Evolutionary conservation across 2,329 filamentous ascomycete genomes (phyloP).

Genomic region (Clarireedia paspali): DNA sequence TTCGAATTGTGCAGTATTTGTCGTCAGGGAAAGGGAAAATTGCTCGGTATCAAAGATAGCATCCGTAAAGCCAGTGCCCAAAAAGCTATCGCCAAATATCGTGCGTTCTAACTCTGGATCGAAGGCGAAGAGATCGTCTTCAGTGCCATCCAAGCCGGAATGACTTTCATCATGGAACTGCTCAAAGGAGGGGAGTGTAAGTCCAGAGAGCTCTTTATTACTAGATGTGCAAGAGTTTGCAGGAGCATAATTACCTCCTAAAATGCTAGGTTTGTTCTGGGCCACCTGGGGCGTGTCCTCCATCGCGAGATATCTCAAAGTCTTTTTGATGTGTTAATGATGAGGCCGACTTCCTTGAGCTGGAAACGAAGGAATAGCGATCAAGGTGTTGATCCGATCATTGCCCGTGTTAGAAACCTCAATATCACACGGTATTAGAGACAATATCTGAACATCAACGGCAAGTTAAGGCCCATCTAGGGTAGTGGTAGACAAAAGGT

Average conservation of each 20-base stretch:
- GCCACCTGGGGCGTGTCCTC: not conserved
- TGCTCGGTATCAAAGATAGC: not conserved
- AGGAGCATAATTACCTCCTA: constrained; percentile 12
- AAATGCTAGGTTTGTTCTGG: not conserved
- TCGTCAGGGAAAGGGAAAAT: not conserved
- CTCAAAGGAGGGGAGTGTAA: constrained; percentile 10
- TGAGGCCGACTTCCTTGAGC: not conserved
- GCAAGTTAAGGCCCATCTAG: not conserved
- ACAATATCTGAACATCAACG: not conserved
- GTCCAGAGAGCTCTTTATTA: constrained; percentile 5
- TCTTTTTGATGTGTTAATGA: not conserved
- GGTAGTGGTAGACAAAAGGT: not conserved
- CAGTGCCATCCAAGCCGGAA: not conserved
- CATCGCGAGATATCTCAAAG: constrained; percentile 8
- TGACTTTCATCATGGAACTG: constrained; percentile 4
- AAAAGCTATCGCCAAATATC: not conserved
- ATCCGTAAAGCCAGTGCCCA: not conserved
- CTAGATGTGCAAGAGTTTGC: constrained; percentile 1
- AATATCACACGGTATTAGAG: too few relatives aligned
- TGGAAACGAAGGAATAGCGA: not conserved
- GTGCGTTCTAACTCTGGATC: not conserved
- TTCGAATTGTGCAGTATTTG: not conserved
- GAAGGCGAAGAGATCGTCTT: not conserved
- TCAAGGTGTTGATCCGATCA: too few relatives aligned
- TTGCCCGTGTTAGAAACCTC: too few relatives aligned